Base-by-base conservation (phyloP, 2,329 filamentous ascomycete species). In the Stachybotrys chartarum region DNA sequence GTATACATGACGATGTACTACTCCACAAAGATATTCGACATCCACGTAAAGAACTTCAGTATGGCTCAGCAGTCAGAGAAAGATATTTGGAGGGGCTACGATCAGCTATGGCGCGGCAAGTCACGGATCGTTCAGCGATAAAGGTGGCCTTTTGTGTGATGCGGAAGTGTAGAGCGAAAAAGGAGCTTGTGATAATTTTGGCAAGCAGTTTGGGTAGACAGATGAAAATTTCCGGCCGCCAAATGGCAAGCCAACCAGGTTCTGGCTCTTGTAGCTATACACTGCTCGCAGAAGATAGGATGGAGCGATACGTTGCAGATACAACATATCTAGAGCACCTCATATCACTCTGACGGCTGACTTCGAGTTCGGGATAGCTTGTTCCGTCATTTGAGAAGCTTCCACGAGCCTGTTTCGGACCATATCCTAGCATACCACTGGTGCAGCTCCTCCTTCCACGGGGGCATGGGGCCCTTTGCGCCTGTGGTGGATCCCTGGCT, bases 381-480 rank as follows among this genome's bases (percentile, higher is more conserved):
- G 35, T 10, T 42, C 8, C 8, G 14, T 42, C 5, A 42, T 14
- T 42, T 42, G 35, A 42, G 35, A 14, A 76, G 64, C 56, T 58
- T 70, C 62, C 72, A 69, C 2, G 72, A 69, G 0, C 63, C 74
- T 5, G 70, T 72, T 58, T 71, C 72, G 30, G 70, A 65, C 70
- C 67, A 70, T 16, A 76, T 58, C 3, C 75, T 58, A 7, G 73
- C 60, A 51, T 77, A 77, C 74, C 73, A 76, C 58, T 70, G 68
- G 50, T 70, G 68, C 55, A 70, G 48, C 55, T 66, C 66, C 11
- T 64, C 63, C 52, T 66, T 66, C 59, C 60, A 66, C 0, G 42
- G 4, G 0, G 68, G 60, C 66, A 70, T 70, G 0, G 65, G 64
- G 0, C 65, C 65, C 53, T 69, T 66, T 46, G 62, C 63, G 0